phyloP scores from a whole-genome alignment of 805 yeast genomes.

The Teunomyces barrocoloradensis region DNA sequence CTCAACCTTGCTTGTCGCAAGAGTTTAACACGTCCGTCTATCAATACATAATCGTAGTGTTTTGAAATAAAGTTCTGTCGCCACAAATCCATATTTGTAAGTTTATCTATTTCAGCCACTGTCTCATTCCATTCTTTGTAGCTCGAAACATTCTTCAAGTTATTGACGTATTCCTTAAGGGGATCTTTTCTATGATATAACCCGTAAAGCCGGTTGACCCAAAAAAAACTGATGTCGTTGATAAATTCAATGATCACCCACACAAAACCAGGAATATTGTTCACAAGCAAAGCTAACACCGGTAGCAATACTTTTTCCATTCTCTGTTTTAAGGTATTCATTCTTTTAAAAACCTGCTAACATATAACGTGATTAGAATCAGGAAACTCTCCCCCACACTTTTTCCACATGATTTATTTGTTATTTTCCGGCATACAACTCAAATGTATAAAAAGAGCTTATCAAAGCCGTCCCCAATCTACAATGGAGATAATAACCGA shows the following conservation, averaged over 20 bases:
- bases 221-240: slow-evolving; percentile 45
- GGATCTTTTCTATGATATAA: slow-evolving; percentile 42
- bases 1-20: slow-evolving; percentile 59
- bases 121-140: slow-evolving; percentile 72
- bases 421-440: not conserved
- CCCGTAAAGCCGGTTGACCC: slow-evolving; percentile 39
- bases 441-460: not conserved
- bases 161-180: slow-evolving; percentile 46
- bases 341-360: not conserved
- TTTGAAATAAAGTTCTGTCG: slow-evolving; percentile 78
- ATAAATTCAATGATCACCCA: slow-evolving; percentile 44
- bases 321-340: not conserved
- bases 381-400: slow-evolving; percentile 3
- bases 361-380: not conserved
- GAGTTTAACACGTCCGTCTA: slow-evolving; percentile 66
- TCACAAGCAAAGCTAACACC: slow-evolving; percentile 25
- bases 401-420: not conserved
- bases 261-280: slow-evolving; percentile 37
- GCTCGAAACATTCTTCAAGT: slow-evolving; percentile 49
- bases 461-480: too few species aligned
- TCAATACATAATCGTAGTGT: slow-evolving; percentile 80
- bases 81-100: slow-evolving; percentile 53
- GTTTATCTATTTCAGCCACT: slow-evolving; percentile 47
- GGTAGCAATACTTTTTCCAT: slow-evolving; percentile 14
- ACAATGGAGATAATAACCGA: too few species aligned